Conservation (phyloP, 768 basidiomycete genomes). For the Trametes sanguinea region DNA sequence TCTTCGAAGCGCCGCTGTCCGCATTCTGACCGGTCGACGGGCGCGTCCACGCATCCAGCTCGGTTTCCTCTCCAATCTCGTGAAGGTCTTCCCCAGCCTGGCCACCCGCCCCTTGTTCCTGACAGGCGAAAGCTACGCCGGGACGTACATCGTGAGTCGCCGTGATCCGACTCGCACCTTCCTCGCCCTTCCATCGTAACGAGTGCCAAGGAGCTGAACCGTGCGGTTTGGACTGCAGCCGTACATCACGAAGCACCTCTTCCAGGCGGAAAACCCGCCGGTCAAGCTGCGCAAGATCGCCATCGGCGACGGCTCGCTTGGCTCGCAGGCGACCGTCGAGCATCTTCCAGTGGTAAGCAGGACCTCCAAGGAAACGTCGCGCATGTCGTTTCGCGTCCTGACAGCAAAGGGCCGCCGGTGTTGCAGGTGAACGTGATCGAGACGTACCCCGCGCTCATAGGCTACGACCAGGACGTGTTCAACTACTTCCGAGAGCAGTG, state of each 20-base stretch:
- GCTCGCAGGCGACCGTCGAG: conserved; percentile 22
- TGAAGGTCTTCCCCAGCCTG: conserved; percentile 73
- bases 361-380: conserved; percentile 17
- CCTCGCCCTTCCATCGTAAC: conserved; percentile 27
- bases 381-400: conserved; percentile 44
- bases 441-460: conserved; percentile 75
- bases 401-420: conserved; percentile 15
- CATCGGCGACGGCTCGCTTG: conserved; percentile 73
- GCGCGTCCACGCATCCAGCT: conserved; percentile 42
- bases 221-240: conserved; percentile 45
- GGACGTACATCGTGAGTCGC: conserved; percentile 60
- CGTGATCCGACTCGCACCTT: conserved; percentile 50
- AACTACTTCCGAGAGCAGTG: conserved; percentile 71
- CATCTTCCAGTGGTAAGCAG: conserved; percentile 25
- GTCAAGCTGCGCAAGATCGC: conserved; percentile 67
- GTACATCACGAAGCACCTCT: conserved; percentile 73
- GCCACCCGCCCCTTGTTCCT: conserved; percentile 67
- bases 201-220: conserved; percentile 35
- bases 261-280: conserved; percentile 62
- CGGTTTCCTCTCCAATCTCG: conserved; percentile 68
- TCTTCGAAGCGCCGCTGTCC: background rate
- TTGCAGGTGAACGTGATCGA: conserved; percentile 56
- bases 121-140: conserved; percentile 75
- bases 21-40: background rate
- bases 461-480: conserved; percentile 64